These are phyloP conservation scores for Talaromyces sp. DNA, from an alignment of 2,329 filamentous ascomycete genomes.

Conservation along the genomic window DNA sequence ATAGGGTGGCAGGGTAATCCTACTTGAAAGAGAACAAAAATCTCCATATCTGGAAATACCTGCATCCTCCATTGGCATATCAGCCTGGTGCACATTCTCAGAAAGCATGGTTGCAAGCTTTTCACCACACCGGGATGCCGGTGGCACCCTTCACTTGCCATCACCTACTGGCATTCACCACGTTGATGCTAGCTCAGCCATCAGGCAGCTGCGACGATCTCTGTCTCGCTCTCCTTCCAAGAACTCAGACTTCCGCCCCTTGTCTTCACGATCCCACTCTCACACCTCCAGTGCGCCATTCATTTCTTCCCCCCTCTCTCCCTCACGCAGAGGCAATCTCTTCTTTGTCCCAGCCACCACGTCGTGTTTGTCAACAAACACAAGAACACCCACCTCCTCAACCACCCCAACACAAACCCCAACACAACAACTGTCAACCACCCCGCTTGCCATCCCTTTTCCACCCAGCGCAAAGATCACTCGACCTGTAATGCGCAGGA, in stretches of 20 bases:
- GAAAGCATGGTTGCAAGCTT: conserved; percentile 43
- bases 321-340: conserved; percentile 40
- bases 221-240: conserved; percentile 93
- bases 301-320: conserved; percentile 11
- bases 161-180: conserved; percentile 80
- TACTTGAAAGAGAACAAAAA: neutral
- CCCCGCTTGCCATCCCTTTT: conserved; percentile 55
- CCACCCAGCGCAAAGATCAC: conserved; percentile 61
- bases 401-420: neutral
- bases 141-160: conserved; percentile 77
- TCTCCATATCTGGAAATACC: neutral
- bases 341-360: conserved; percentile 40
- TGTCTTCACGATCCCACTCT: conserved; percentile 44
- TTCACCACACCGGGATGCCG: conserved; percentile 48
- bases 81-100: conserved; percentile 7
- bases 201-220: conserved; percentile 78
- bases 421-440: conserved; percentile 1
- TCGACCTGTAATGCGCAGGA: conserved; percentile 39
- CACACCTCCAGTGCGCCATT: conserved; percentile 38
- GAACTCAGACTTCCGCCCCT: conserved; percentile 62
- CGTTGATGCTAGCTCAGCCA: conserved; percentile 75
- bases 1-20: neutral
- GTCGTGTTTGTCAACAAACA: conserved; percentile 22
- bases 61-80: neutral
- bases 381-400: neutral